phyloP scores from a whole-genome alignment of 495 filamentous ascomycete genomes.

The Mytilinidion resinicola region DNA sequence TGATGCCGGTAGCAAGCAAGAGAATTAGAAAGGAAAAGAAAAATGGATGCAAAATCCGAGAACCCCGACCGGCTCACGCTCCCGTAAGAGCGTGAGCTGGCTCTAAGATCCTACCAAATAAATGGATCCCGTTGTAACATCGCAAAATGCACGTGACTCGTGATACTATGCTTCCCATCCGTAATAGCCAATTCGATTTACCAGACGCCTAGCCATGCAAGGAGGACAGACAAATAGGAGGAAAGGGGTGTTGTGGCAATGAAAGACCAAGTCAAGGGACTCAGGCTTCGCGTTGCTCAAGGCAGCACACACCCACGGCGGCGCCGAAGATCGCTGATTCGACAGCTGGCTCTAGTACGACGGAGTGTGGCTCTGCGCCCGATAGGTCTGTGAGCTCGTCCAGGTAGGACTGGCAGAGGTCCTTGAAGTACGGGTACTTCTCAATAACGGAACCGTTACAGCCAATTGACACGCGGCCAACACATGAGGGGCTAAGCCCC shows the following conservation, averaged over 20 bases:
- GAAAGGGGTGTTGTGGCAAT: background rate
- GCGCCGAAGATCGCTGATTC: slow-evolving; percentile 60
- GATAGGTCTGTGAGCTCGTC: slow-evolving; percentile 37
- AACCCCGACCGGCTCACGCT: too few relatives aligned
- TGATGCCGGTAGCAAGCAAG: too few relatives aligned
- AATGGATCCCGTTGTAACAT: background rate
- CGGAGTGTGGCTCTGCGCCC: slow-evolving; percentile 25
- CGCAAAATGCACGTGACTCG: background rate
- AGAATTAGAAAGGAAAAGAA: too few relatives aligned
- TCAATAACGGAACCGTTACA: slow-evolving; percentile 62
- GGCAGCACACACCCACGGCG: slow-evolving; percentile 52
- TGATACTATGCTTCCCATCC: background rate
- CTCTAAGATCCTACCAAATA: too few relatives aligned
- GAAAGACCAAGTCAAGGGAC: background rate
- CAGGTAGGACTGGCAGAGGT: slow-evolving; percentile 46
- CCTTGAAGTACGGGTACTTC: slow-evolving; percentile 54
- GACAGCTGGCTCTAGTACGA: slow-evolving; percentile 49
- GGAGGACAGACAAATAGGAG: background rate
- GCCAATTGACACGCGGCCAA: slow-evolving; percentile 44
- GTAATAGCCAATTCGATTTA: too few relatives aligned
- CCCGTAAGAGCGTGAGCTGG: too few relatives aligned
- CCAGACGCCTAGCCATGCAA: slow-evolving; percentile 1
- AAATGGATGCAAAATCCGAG: too few relatives aligned
- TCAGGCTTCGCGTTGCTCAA: slow-evolving; percentile 26
- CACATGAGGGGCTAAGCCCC: slow-evolving; percentile 22